Evolutionary conservation across 768 basidiomycete species (phyloP).

Genomic region (Mycena indigotica): DNA sequence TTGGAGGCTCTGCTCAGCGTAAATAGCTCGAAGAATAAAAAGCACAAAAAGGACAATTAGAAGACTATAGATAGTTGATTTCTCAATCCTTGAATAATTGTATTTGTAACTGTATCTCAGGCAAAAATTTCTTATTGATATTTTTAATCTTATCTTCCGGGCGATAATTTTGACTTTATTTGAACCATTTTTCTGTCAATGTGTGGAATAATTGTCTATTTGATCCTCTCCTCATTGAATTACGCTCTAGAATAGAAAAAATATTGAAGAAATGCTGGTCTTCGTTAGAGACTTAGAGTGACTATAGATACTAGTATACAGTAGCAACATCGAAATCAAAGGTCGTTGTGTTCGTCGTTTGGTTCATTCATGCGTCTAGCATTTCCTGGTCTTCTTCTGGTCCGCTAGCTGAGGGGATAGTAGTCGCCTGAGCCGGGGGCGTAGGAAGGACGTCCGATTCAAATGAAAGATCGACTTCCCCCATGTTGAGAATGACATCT

Average conservation of each 20-base stretch:
- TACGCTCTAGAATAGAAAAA: too few relatives aligned
- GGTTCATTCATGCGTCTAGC: not conserved
- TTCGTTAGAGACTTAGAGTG: not conserved
- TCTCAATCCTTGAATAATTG: not conserved
- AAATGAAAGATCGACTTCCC: not conserved
- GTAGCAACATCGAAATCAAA: not conserved
- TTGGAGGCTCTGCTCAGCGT: conserved; percentile 46
- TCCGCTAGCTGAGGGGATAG: not conserved
- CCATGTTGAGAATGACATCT: not conserved
- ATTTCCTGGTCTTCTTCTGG: not conserved
- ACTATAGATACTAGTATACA: too few relatives aligned
- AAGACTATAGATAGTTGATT: not conserved
- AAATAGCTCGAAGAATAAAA: conserved; percentile 32
- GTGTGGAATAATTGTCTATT: too few relatives aligned
- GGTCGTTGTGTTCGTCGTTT: not conserved
- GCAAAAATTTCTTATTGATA: too few relatives aligned
- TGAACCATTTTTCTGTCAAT: too few relatives aligned
- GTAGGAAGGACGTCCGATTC: not conserved
- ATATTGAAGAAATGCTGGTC: not conserved
- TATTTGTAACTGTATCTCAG: not conserved
- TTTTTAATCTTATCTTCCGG: too few relatives aligned
- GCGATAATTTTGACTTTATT: too few relatives aligned
- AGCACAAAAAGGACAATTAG: conserved; percentile 1
- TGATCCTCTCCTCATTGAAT: too few relatives aligned
- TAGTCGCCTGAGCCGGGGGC: not conserved